These are phyloP conservation scores for Euphorbia peplus DNA, from an alignment of 345 rosid species.

Conservation along the genomic window DNA sequence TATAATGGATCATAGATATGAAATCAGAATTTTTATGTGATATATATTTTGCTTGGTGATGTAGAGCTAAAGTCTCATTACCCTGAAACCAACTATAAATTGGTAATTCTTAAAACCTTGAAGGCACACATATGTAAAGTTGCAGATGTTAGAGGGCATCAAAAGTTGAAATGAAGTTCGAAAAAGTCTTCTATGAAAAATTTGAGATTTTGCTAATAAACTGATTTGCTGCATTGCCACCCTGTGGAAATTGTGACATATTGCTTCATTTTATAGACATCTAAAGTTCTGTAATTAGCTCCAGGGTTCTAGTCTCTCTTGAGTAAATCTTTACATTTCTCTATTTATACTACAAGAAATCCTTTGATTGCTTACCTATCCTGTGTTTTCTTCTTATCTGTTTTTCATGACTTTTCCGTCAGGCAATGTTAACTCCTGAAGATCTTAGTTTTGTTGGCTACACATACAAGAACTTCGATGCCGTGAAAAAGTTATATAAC, in stretches of 20 bases:
- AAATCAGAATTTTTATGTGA: neutral
- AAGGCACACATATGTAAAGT: neutral
- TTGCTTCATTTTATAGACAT: too few species aligned
- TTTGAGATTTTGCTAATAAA: neutral
- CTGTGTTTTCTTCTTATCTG: neutral
- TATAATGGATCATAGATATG: neutral
- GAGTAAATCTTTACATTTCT: too few species aligned
- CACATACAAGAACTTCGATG: conserved; percentile 84
- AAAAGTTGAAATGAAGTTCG: neutral
- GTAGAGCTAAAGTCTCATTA: neutral
- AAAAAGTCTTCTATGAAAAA: neutral
- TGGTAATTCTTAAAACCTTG: neutral
- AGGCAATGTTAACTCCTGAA: conserved; percentile 58
- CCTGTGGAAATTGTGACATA: too few species aligned
- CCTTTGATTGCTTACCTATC: neutral
- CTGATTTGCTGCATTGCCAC: neutral
- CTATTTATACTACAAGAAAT: too few species aligned
- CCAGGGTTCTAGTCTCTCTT: too few species aligned
- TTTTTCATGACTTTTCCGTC: conserved; percentile 20
- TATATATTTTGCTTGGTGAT: neutral
- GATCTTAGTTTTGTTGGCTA: conserved; percentile 88
- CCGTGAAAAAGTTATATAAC: conserved; percentile 56
- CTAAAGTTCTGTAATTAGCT: too few species aligned
- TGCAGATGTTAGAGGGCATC: too few species aligned
- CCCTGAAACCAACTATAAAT: neutral